Conservation (phyloP, 257 asterid species). For the Hygrophila difformis region DNA sequence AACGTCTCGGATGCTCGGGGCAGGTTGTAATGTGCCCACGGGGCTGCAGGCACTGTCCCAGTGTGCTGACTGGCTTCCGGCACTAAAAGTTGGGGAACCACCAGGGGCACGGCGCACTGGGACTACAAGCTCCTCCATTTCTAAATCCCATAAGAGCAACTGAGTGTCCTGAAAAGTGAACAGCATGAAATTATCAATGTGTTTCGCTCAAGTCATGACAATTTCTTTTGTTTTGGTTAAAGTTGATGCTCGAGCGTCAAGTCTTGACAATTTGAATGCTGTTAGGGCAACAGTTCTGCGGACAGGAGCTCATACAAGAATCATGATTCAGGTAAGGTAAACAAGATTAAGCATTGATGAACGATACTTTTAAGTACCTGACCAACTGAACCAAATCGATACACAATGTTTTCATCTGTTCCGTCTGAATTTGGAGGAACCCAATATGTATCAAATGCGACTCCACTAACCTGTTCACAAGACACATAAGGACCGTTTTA, state of each 20-base stretch:
- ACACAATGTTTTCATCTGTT: conserved; percentile 69
- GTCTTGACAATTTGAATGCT: conserved; percentile 36
- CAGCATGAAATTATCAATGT: no score
- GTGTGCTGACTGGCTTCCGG: conserved; percentile 91
- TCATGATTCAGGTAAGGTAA: not conserved
- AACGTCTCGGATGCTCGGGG: conserved; percentile 85
- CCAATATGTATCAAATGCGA: conserved; percentile 97
- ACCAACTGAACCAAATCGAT: conserved; percentile 98
- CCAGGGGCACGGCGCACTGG: conserved; percentile 92
- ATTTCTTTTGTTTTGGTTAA: no score
- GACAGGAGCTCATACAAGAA: not conserved
- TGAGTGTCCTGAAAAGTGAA: conserved; percentile 86
- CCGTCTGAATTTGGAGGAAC: conserved; percentile 81
- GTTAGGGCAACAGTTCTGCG: not conserved
- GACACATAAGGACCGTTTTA: no score
- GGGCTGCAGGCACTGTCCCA: conserved; percentile 89
- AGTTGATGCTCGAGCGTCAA: conserved; percentile 25
- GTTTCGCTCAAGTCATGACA: not conserved
- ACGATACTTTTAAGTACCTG: conserved; percentile 49
- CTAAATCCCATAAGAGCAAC: conserved; percentile 93
- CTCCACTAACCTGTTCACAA: conserved; percentile 88
- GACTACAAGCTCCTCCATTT: conserved; percentile 93
- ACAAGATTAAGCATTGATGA: not conserved
- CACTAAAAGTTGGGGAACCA: conserved; percentile 91
- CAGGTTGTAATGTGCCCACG: conserved; percentile 68